Evolutionary conservation across 768 basidiomycete genomes (phyloP).

Genomic region (Tylopilus vinaceipallidus): DNA sequence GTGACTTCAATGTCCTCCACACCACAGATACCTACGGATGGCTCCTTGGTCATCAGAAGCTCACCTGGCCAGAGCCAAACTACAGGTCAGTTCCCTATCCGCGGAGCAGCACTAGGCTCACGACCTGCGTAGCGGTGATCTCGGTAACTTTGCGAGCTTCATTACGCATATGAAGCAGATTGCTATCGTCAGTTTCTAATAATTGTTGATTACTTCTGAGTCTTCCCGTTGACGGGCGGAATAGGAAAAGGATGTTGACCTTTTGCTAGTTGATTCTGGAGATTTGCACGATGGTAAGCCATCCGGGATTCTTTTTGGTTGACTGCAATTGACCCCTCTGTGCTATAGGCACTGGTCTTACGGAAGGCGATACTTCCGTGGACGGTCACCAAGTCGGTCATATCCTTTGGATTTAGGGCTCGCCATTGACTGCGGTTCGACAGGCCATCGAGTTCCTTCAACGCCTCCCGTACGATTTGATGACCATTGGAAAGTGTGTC

Average conservation of each 20-base stretch:
- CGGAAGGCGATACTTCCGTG: constrained; percentile 71
- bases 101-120: background rate
- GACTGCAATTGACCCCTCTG: background rate
- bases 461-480: constrained; percentile 82
- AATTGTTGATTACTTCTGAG: background rate
- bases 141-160: constrained; percentile 86
- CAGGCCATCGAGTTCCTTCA: constrained; percentile 59
- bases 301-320: background rate
- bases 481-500: constrained; percentile 80
- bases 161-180: constrained; percentile 77
- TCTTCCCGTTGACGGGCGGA: constrained; percentile 1
- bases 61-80: constrained; percentile 70
- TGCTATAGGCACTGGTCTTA: constrained; percentile 66
- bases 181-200: constrained; percentile 47
- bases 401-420: background rate
- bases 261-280: constrained; percentile 79
- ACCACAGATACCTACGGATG: constrained; percentile 85
- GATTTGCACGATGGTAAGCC: constrained; percentile 65
- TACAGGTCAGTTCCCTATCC: constrained; percentile 47
- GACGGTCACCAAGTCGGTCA: constrained; percentile 64
- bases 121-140: constrained; percentile 43
- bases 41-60: constrained; percentile 82
- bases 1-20: constrained; percentile 82
- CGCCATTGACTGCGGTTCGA: background rate
- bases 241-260: constrained; percentile 71